A percentile compares a stretch with the other conserved stretches of the same genome.
phyloP scores from a whole-genome alignment of 176 grass and related monocot species.

The Oryza glaberrima region DNA sequence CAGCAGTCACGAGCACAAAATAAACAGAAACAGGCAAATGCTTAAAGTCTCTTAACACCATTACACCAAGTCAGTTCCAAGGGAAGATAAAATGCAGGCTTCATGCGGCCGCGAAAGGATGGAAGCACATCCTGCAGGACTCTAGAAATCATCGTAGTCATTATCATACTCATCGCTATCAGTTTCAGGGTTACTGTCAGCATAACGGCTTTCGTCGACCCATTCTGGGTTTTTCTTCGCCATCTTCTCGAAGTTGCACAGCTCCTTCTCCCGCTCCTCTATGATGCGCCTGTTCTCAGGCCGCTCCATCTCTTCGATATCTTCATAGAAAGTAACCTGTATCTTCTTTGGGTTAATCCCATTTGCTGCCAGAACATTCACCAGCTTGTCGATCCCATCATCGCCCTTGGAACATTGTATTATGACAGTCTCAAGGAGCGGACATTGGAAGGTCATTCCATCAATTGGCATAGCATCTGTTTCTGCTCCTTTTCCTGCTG shows the following conservation, averaged over 20 bases:
- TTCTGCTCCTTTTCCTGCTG: neutral
- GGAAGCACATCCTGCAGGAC: neutral
- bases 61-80: neutral
- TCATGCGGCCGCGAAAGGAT: neutral
- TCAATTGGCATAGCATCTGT: conserved; percentile 1
- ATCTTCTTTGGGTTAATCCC: conserved; percentile 15
- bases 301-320: neutral
- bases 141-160: neutral
- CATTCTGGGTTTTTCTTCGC: conserved; percentile 21
- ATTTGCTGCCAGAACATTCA: conserved; percentile 6
- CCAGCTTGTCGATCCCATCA: conserved; percentile 3
- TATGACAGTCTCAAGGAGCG: conserved; percentile 29
- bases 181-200: neutral
- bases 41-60: neutral
- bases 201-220: neutral
- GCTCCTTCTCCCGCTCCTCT: neutral
- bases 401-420: conserved; percentile 24
- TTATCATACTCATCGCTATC: conserved; percentile 21
- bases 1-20: neutral
- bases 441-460: conserved; percentile 22
- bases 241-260: conserved; percentile 18
- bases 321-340: conserved; percentile 1
- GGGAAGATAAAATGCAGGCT: neutral
- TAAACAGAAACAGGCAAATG: neutral
- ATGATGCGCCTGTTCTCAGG: neutral